These are phyloP conservation scores for Backusella tarrabulga DNA, from an alignment of 192 early-diverging fungal genomes.

Conservation along the genomic window DNA sequence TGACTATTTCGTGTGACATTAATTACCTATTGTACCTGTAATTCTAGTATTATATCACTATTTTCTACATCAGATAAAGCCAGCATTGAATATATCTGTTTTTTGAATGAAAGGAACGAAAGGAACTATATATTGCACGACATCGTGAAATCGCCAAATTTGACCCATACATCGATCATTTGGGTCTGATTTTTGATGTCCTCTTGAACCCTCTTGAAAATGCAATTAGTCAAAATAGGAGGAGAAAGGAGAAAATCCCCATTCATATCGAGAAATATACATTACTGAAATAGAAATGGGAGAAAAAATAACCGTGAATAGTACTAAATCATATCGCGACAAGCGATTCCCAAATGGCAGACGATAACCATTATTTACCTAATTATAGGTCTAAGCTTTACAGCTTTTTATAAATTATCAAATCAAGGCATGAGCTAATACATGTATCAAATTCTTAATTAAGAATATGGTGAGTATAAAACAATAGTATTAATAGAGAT, in stretches of 20 bases:
- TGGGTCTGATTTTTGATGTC: neutral
- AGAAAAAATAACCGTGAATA: neutral
- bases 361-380: neutral
- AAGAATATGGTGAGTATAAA: constrained; percentile 47
- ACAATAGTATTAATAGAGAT: neutral
- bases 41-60: neutral
- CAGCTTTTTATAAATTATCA: neutral
- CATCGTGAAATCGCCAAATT: neutral
- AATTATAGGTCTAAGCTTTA: neutral
- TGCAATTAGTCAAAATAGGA: neutral
- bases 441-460: constrained; percentile 41
- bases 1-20: neutral
- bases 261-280: neutral
- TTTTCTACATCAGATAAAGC: neutral
- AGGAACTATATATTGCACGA: neutral
- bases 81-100: neutral
- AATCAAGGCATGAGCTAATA: neutral
- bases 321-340: neutral
- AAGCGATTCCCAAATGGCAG: too few relatives aligned
- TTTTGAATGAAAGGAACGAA: neutral
- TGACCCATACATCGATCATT: neutral
- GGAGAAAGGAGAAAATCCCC: neutral
- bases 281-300: neutral
- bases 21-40: neutral
- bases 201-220: neutral